A percentile compares a stretch with the other conserved stretches of the same genome.
These are phyloP conservation scores for Conoideocrella luteorostrata DNA, from an alignment of 2,329 filamentous ascomycete genomes.

Conservation along the genomic window DNA sequence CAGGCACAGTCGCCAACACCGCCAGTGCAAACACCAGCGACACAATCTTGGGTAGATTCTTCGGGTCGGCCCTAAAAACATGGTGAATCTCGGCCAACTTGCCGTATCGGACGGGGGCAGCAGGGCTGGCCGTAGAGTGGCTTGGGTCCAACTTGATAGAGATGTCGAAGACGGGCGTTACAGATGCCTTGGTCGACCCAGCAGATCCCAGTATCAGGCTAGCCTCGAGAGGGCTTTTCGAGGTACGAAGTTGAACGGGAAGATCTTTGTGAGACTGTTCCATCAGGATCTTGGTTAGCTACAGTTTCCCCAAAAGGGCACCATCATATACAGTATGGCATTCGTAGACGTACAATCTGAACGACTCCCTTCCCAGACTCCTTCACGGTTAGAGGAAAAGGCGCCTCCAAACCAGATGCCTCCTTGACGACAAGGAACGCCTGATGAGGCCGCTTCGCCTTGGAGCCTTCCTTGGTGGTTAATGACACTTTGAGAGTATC, in stretches of 20 bases:
- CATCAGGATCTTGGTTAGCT: neutral
- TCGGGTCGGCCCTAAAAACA: constrained; percentile 74
- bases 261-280: constrained; percentile 79
- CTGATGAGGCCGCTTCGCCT: constrained; percentile 82
- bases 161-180: constrained; percentile 67
- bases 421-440: constrained; percentile 84
- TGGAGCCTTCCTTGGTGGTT: constrained; percentile 72
- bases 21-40: constrained; percentile 70
- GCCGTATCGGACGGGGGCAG: constrained; percentile 73
- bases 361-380: constrained; percentile 81
- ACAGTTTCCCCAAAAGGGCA: neutral
- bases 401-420: constrained; percentile 72
- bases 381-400: constrained; percentile 78
- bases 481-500: constrained; percentile 78
- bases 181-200: constrained; percentile 62
- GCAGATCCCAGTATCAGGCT: constrained; percentile 82
- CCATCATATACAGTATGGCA: too few relatives aligned
- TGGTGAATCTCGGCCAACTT: constrained; percentile 83
- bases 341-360: constrained; percentile 61
- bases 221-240: constrained; percentile 64
- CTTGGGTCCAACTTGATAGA: constrained; percentile 58
- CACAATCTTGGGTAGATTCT: constrained; percentile 73
- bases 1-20: constrained; percentile 67
- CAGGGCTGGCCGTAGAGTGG: constrained; percentile 51
- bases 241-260: constrained; percentile 70